Evolutionary conservation across 169 alveolate species (phyloP).

Genomic region (Perkinsus marinus): DNA sequence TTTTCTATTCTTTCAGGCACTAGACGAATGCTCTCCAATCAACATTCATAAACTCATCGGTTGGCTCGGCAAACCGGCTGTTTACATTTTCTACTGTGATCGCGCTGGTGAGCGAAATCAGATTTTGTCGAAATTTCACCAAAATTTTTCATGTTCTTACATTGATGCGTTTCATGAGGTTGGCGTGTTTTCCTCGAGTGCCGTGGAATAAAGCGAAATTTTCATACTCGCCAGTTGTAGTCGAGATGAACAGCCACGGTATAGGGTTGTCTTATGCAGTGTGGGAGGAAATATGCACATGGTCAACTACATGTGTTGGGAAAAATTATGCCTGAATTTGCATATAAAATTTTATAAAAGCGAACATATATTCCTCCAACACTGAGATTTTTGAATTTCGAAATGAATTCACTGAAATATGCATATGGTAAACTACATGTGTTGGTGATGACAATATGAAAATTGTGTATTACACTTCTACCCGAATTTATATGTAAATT

Average conservation of each 20-base stretch:
- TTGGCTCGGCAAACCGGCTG: not conserved
- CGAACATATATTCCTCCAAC: too few species aligned
- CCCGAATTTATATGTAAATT: too few species aligned
- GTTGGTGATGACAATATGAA: too few species aligned
- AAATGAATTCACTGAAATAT: too few species aligned
- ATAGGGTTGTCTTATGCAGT: too few species aligned
- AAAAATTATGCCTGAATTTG: too few species aligned
- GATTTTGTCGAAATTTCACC: not conserved
- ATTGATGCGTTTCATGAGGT: not conserved
- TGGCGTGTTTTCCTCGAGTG: not conserved
- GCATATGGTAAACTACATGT: too few species aligned
- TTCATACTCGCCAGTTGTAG: not conserved
- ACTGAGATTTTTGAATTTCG: too few species aligned
- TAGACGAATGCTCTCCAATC: not conserved
- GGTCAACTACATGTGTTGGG: too few species aligned
- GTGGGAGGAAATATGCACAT: not conserved
- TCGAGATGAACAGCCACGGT: not conserved
- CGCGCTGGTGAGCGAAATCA: not conserved
- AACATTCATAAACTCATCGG: not conserved
- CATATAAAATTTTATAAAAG: too few species aligned
- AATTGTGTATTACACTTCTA: too few species aligned
- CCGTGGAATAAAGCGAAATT: not conserved
- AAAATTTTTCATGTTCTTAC: not conserved
- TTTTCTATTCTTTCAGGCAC: too few species aligned
- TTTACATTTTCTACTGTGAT: not conserved